These are phyloP conservation scores for Dunaliella primolecta DNA, from an alignment of 139 green algal genomes.

Conservation along the genomic window DNA sequence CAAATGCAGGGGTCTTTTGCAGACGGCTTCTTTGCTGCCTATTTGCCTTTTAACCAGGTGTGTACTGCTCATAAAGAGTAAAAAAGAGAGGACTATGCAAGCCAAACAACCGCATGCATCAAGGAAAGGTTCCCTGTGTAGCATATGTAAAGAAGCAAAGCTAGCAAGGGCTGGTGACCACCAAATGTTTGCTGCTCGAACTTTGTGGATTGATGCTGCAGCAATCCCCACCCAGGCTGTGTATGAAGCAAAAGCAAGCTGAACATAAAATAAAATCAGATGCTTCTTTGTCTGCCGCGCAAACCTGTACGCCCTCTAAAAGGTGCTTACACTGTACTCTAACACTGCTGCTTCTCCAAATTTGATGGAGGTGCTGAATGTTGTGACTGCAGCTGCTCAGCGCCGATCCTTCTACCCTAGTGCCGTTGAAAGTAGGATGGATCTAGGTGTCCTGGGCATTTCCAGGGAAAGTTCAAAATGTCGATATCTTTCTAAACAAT, in stretches of 20 bases:
- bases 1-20: slow-evolving; percentile 73
- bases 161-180: neutral
- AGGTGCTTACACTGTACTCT: too few relatives aligned
- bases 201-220: neutral
- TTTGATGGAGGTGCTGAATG: too few relatives aligned
- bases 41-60: slow-evolving; percentile 45
- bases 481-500: neutral
- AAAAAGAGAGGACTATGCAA: too few relatives aligned
- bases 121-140: neutral
- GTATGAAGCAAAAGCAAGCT: too few relatives aligned
- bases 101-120: neutral
- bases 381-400: too few relatives aligned
- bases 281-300: too few relatives aligned
- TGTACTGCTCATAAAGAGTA: neutral
- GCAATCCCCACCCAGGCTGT: neutral
- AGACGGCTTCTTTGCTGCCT: slow-evolving; percentile 64
- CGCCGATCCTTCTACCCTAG: too few relatives aligned
- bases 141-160: neutral
- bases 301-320: too few relatives aligned
- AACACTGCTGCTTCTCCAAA: too few relatives aligned
- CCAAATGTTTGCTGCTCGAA: neutral
- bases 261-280: too few relatives aligned
- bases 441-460: neutral
- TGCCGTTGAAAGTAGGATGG: neutral
- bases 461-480: too few relatives aligned